Evolutionary conservation across 2,329 filamentous ascomycete genomes (phyloP).

Genomic region (Coniochaeta sp.): DNA sequence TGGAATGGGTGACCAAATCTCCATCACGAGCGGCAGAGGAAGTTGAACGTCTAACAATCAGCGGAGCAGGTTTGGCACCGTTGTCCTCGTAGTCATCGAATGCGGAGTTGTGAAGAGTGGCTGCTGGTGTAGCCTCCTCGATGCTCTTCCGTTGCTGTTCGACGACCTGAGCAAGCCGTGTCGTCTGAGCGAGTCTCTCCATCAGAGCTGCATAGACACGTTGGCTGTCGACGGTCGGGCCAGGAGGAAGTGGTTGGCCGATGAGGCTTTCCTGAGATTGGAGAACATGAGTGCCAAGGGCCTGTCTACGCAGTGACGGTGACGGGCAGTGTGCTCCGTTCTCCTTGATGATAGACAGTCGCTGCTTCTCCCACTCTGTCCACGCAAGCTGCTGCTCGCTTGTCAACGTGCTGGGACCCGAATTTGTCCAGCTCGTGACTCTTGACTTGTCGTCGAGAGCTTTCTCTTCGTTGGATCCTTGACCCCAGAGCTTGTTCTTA

Average conservation of each 20-base stretch:
- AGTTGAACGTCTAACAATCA: background rate
- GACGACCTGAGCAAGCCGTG: constrained; percentile 13
- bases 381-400: constrained; percentile 31
- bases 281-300: constrained; percentile 18
- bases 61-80: background rate
- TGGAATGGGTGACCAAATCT: background rate
- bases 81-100: constrained; percentile 2
- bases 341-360: constrained; percentile 60
- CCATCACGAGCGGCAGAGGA: too few relatives aligned
- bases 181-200: constrained; percentile 40
- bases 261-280: constrained; percentile 10
- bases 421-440: constrained; percentile 67
- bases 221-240: constrained; percentile 42
- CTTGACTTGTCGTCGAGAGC: constrained; percentile 47
- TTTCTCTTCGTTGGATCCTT: background rate
- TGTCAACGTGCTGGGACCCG: constrained; percentile 48
- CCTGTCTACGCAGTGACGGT: constrained; percentile 23
- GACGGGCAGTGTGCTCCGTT: constrained; percentile 36
- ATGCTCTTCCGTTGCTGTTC: constrained; percentile 10
- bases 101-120: background rate
- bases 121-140: background rate
- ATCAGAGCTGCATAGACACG: constrained; percentile 60
- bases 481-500: constrained; percentile 17
- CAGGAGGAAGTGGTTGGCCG: constrained; percentile 9
- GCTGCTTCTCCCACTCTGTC: constrained; percentile 44